A percentile compares a stretch with the other conserved stretches of the same genome.
Evolutionary conservation across 2,329 filamentous ascomycete species (phyloP).

Genomic region (Neobulgaria alba): DNA sequence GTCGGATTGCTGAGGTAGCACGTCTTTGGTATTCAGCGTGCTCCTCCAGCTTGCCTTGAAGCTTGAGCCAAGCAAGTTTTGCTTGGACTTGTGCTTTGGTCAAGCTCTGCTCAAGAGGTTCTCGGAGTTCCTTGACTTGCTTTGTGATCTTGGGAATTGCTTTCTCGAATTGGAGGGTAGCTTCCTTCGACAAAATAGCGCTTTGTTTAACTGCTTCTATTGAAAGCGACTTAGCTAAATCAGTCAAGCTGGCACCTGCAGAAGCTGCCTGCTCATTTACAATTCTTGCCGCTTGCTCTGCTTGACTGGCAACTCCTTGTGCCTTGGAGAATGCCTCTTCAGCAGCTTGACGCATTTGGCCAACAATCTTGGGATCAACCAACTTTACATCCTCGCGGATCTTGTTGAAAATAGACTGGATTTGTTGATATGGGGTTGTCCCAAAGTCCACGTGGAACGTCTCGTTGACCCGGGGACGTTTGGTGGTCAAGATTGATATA

Average conservation of each 20-base stretch:
- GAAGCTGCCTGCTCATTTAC: constrained; percentile 18
- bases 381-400: constrained; percentile 15
- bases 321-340: constrained; percentile 17
- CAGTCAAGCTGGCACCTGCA: constrained; percentile 14
- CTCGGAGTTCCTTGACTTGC: constrained; percentile 31
- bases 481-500: constrained; percentile 48
- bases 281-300: constrained; percentile 17
- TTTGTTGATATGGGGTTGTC: constrained; percentile 16
- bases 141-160: constrained; percentile 30
- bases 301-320: constrained; percentile 12
- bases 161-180: constrained; percentile 22
- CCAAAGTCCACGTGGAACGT: constrained; percentile 54
- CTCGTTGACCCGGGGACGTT: constrained; percentile 52
- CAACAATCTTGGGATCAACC: constrained; percentile 12
- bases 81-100: constrained; percentile 47
- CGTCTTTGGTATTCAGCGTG: constrained; percentile 39
- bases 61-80: constrained; percentile 47
- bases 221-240: constrained; percentile 19
- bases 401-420: constrained; percentile 21
- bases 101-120: constrained; percentile 37
- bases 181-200: constrained; percentile 23
- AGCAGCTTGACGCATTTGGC: constrained; percentile 13
- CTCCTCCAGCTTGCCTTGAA: constrained; percentile 41
- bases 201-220: constrained; percentile 24
- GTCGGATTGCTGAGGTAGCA: constrained; percentile 30